Base-by-base conservation (phyloP, 2,329 filamentous ascomycete genomes). In the Fusarium musae region DNA sequence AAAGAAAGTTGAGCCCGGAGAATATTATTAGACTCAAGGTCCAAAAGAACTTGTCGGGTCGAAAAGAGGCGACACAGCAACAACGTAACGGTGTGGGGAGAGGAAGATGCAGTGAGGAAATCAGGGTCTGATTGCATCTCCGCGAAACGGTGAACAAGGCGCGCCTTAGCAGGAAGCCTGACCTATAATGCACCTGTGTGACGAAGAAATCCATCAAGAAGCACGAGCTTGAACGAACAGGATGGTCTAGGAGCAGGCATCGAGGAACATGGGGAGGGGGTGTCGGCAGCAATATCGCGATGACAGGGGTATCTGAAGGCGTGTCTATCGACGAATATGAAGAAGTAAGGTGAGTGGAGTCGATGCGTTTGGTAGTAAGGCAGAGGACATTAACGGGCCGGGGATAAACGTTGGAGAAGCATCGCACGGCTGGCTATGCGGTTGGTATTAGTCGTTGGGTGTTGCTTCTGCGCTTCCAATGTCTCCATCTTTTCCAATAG, bases 321-420 rank as follows among this genome's bases (percentile, higher is more conserved):
- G 66, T 70, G 68, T 59, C 46, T 54, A 61, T 53, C 50, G 32
- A 39, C n/a, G 50, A 69, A 66, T 59, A 70, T 67, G 44, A 70
- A 68, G 62, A 70, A 70, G 69, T 66, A 64, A 67, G 68, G 54
- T 66, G 58, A 73, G 73, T 76, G 74, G 73, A 65, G 73, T 69
- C 64, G 50, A 67, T 61, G 53, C 66, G 76, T 76, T 77, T 78
- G 71, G 65, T 59, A 77, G 78, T 77, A 77, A 78, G 73, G 76
- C 73, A 77, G 58, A 77, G 70, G 54, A 47, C 59, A 77, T 78
- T 71, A 66, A 78, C 69, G 73, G 69, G 66, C 54, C 66, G 66
- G 74, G 70, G 69, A 72, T 71, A 59, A 56, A 76, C 59, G 63
- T 63, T 59, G 57, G 64, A 70, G 66, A 63, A 62, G 47, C 59